Conservation (phyloP, 2,329 filamentous ascomycete species). For the Volutella citrinella region DNA sequence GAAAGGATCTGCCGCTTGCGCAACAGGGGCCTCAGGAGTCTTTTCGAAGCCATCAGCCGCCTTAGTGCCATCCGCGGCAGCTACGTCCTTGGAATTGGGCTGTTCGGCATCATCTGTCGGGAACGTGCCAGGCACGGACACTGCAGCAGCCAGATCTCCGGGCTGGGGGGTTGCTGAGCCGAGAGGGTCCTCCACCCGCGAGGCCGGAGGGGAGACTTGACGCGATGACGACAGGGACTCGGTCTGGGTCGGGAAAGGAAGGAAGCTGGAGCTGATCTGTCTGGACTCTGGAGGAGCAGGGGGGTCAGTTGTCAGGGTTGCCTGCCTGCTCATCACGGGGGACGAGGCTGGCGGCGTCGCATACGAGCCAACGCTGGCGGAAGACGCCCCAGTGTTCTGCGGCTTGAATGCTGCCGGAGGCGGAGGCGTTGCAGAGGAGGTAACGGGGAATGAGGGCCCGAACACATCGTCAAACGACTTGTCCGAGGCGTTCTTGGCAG, state of each 20-base stretch:
- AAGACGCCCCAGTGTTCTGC: slow-evolving; percentile 56
- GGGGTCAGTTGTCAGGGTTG: slow-evolving; percentile 55
- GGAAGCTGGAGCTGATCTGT: slow-evolving; percentile 73
- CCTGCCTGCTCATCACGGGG: slow-evolving; percentile 61
- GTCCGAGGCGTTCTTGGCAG: slow-evolving; percentile 51
- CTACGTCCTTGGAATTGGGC: slow-evolving; percentile 27
- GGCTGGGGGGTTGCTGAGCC: slow-evolving; percentile 26
- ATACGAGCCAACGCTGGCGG: slow-evolving; percentile 49
- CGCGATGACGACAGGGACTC: slow-evolving; percentile 76
- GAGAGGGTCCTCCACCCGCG: slow-evolving; percentile 49
- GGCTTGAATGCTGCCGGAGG: slow-evolving; percentile 44
- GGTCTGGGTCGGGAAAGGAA: slow-evolving; percentile 65
- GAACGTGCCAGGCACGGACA: slow-evolving; percentile 28
- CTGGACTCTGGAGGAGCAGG: slow-evolving; percentile 67
- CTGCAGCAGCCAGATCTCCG: slow-evolving; percentile 16
- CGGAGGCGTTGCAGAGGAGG: slow-evolving; percentile 40
- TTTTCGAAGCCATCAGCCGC: slow-evolving; percentile 14
- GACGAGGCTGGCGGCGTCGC: slow-evolving; percentile 56
- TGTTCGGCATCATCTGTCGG: slow-evolving; percentile 36
- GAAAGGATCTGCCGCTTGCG: slow-evolving; percentile 51
- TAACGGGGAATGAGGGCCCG: slow-evolving; percentile 60
- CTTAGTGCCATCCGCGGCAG: slow-evolving; percentile 23
- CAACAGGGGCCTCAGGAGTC: no score
- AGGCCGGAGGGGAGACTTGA: slow-evolving; percentile 69
- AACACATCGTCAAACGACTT: slow-evolving; percentile 85